phyloP scores from a whole-genome alignment of 202 grass and related monocot species.

The Saccharum hybrid region DNA sequence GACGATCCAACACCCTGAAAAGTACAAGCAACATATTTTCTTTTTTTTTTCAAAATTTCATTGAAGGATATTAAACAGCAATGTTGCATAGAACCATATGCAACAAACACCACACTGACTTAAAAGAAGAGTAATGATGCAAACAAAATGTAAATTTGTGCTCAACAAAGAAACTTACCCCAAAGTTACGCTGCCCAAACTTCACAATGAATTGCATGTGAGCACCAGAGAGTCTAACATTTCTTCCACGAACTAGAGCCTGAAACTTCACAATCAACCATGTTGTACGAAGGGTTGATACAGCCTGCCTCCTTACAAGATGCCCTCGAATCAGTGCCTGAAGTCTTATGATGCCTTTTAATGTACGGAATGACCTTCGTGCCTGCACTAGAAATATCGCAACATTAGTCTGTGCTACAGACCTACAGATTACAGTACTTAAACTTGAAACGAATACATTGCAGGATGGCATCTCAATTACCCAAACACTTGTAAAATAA shows the following conservation, averaged over 20 bases:
- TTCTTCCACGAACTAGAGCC: slow-evolving; percentile 75
- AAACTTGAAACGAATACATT: slow-evolving; percentile 19
- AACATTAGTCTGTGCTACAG: slow-evolving; percentile 19
- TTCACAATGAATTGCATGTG: slow-evolving; percentile 37
- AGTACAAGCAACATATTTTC: slow-evolving; percentile 32
- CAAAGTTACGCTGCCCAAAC: slow-evolving; percentile 46
- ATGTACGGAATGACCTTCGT: slow-evolving; percentile 79
- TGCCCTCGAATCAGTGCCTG: slow-evolving; percentile 93
- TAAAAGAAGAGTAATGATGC: slow-evolving; percentile 28
- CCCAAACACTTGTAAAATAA: not conserved
- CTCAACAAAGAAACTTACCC: slow-evolving; percentile 47
- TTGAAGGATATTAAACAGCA: slow-evolving; percentile 4
- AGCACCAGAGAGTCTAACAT: slow-evolving; percentile 54
- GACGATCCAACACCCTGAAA: slow-evolving; percentile 58
- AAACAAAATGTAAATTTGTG: slow-evolving; percentile 29
- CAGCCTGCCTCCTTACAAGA: slow-evolving; percentile 89
- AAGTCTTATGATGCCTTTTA: slow-evolving; percentile 93
- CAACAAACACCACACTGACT: not conserved
- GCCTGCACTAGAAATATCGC: slow-evolving; percentile 60
- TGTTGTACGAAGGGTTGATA: slow-evolving; percentile 74
- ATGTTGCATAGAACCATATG: not conserved
- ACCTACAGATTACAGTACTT: not conserved
- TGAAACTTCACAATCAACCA: slow-evolving; percentile 81
- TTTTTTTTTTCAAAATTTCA: slow-evolving; percentile 27
- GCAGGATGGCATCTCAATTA: not conserved